A percentile compares a stretch with the other conserved stretches of the same genome.
phyloP scores from a whole-genome alignment of 2,329 filamentous ascomycete genomes.

The Colletotrichum lupini region DNA sequence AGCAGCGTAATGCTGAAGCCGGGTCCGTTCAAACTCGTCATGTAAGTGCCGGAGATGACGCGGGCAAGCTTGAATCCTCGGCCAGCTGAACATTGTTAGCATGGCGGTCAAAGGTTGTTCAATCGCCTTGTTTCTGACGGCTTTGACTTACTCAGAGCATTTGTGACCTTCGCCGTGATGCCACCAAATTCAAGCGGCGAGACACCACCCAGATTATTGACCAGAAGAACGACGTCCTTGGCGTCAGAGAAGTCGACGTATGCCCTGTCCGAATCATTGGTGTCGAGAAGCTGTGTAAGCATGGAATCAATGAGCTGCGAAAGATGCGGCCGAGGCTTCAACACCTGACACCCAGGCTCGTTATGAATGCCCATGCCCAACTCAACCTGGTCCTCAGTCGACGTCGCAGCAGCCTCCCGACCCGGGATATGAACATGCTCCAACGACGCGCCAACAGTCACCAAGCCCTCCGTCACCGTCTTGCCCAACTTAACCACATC shows the following conservation, averaged over 20 bases:
- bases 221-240: constrained; percentile 67
- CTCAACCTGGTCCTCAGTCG: constrained; percentile 67
- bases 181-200: constrained; percentile 74
- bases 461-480: constrained; percentile 58
- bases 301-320: constrained; percentile 67
- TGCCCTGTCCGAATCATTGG: constrained; percentile 70
- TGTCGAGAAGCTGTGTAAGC: constrained; percentile 72
- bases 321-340: constrained; percentile 54
- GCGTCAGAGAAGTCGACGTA: constrained; percentile 71
- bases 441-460: constrained; percentile 63
- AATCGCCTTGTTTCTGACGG: neutral
- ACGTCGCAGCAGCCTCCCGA: constrained; percentile 46
- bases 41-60: constrained; percentile 74
- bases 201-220: constrained; percentile 78
- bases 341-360: constrained; percentile 65
- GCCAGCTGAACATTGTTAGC: neutral
- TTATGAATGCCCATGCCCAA: constrained; percentile 82
- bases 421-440: constrained; percentile 67
- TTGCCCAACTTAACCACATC: constrained; percentile 57
- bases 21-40: constrained; percentile 78
- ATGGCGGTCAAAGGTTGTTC: constrained; percentile 57
- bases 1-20: constrained; percentile 78
- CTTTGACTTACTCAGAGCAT: constrained; percentile 68
- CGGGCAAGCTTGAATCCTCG: constrained; percentile 16
- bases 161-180: constrained; percentile 73